Conservation (phyloP, 179 eudicot species). For the Spinacia oleracea region DNA sequence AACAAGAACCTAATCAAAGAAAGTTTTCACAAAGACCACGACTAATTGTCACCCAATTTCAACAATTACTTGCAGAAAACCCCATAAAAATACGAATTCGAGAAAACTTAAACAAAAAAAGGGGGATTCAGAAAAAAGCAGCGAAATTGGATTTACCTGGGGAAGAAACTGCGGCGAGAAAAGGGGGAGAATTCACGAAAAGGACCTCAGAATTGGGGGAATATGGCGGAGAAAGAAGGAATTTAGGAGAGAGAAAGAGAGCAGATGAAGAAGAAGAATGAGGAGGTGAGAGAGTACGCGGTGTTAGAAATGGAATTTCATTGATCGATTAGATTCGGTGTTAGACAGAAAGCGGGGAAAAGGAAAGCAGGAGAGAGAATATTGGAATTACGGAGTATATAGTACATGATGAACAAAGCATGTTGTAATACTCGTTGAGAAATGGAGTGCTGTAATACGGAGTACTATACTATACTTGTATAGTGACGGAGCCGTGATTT, state of each 20-base stretch:
- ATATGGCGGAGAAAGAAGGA: background rate
- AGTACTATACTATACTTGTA: too few species aligned
- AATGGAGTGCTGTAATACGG: too few species aligned
- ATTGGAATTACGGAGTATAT: too few species aligned
- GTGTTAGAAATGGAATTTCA: background rate
- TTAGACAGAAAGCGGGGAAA: background rate
- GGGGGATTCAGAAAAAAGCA: too few species aligned
- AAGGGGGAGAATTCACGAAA: background rate
- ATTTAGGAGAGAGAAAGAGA: background rate
- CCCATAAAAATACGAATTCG: background rate
- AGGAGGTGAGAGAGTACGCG: background rate
- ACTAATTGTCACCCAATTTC: background rate
- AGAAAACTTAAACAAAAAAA: background rate
- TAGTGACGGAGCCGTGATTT: too few species aligned
- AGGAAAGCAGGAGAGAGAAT: slow-evolving; percentile 1
- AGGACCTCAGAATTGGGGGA: background rate
- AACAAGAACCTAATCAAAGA: background rate
- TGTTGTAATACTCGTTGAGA: background rate
- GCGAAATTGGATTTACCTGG: background rate
- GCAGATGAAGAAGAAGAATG: background rate
- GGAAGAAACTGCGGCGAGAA: slow-evolving; percentile 29
- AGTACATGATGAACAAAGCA: background rate
- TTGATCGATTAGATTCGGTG: slow-evolving; percentile 5
- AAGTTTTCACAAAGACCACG: background rate
- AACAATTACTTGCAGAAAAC: background rate